Conservation (phyloP, 768 basidiomycete genomes). For the Lentinula sp. region DNA sequence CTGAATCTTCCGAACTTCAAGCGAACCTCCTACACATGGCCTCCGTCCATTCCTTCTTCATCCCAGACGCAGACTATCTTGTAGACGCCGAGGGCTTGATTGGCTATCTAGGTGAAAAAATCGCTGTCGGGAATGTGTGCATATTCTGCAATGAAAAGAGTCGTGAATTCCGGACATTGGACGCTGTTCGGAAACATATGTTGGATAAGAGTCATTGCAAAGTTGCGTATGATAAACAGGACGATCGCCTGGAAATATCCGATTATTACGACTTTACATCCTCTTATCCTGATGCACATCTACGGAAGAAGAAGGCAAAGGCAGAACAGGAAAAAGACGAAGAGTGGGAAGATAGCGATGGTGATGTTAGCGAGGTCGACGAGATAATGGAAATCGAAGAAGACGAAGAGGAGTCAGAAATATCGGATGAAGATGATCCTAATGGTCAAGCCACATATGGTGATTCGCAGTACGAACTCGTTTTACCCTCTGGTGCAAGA, state of each 20-base stretch:
- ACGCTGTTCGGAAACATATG: slow-evolving; percentile 95
- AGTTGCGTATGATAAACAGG: slow-evolving; percentile 79
- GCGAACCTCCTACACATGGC: slow-evolving; percentile 87
- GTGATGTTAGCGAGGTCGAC: slow-evolving; percentile 21
- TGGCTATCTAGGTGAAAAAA: slow-evolving; percentile 84
- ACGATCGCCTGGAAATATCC: slow-evolving; percentile 79
- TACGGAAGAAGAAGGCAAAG: slow-evolving; percentile 19
- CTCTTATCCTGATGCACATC: slow-evolving; percentile 59
- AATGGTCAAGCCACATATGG: slow-evolving; percentile 65
- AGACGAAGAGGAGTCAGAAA: slow-evolving; percentile 32
- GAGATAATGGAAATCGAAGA: slow-evolving; percentile 32
- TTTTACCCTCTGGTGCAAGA: slow-evolving; percentile 87
- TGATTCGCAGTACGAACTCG: slow-evolving; percentile 79
- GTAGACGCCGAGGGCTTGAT: slow-evolving; percentile 79
- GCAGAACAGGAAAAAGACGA: slow-evolving; percentile 21
- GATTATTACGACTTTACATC: slow-evolving; percentile 90
- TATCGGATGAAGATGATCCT: slow-evolving; percentile 33
- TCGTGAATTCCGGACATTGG: slow-evolving; percentile 74
- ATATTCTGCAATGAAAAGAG: slow-evolving; percentile 84
- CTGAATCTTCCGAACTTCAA: slow-evolving; percentile 42
- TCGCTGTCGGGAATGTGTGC: slow-evolving; percentile 90
- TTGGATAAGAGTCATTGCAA: slow-evolving; percentile 94
- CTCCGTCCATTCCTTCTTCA: slow-evolving; percentile 82
- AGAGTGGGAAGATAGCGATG: slow-evolving; percentile 31
- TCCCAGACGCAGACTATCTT: slow-evolving; percentile 91